A percentile compares a stretch with the other conserved stretches of the same genome.
These are phyloP conservation scores for Penicillium mononematosum DNA, from an alignment of 495 filamentous ascomycete genomes.

Conservation along the genomic window DNA sequence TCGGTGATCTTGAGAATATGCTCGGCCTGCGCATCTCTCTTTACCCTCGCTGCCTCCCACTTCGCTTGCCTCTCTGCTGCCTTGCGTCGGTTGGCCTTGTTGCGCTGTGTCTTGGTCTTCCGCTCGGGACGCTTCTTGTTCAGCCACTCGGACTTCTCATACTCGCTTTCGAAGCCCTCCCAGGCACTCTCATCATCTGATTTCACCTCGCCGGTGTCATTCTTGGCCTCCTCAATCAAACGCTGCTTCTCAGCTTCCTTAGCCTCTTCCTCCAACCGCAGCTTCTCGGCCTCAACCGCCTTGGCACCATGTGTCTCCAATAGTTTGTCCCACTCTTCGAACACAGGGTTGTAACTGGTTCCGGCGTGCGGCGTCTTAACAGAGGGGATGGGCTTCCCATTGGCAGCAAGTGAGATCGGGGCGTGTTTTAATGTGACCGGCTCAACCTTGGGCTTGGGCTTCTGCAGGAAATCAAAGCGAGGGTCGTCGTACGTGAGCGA, in stretches of 20 bases:
- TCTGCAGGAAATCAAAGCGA: slow-evolving; percentile 59
- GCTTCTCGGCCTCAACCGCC: slow-evolving; percentile 76
- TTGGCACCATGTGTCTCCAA: slow-evolving; percentile 70
- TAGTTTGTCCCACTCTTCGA: slow-evolving; percentile 77
- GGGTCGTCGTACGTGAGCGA: slow-evolving; percentile 44
- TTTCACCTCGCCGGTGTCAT: slow-evolving; percentile 65
- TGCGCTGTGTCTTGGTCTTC: slow-evolving; percentile 82
- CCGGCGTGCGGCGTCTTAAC: slow-evolving; percentile 75
- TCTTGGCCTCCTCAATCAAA: slow-evolving; percentile 57
- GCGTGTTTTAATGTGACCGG: slow-evolving; percentile 73
- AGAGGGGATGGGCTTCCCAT: slow-evolving; percentile 73
- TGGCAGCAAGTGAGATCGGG: slow-evolving; percentile 75
- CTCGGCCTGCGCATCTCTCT: slow-evolving; percentile 63
- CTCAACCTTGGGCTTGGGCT: slow-evolving; percentile 62
- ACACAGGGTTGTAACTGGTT: slow-evolving; percentile 87
- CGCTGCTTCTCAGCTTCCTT: slow-evolving; percentile 57
- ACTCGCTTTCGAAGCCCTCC: slow-evolving; percentile 79
- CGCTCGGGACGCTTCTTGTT: slow-evolving; percentile 71
- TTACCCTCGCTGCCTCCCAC: slow-evolving; percentile 69
- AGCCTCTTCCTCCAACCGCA: slow-evolving; percentile 65
- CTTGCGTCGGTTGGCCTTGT: slow-evolving; percentile 83
- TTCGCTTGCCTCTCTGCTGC: slow-evolving; percentile 72
- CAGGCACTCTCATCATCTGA: slow-evolving; percentile 84
- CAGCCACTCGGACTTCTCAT: slow-evolving; percentile 58
- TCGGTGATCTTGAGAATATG: slow-evolving; percentile 63